phyloP scores from a whole-genome alignment of 2,329 filamentous ascomycete species.

The Diaporthe nobilis region DNA sequence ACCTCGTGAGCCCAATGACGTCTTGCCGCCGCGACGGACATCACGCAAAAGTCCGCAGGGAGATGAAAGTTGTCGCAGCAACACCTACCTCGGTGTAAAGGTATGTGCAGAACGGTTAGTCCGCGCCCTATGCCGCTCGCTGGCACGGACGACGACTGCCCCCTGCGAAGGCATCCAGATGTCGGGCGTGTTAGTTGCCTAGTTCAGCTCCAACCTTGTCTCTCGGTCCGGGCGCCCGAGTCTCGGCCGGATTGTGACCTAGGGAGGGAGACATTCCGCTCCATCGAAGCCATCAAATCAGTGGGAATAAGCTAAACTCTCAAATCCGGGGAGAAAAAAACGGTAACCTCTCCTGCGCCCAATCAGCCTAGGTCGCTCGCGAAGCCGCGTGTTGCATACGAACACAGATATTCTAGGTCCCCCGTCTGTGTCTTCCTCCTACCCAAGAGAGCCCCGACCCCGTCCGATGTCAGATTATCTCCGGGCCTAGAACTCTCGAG shows the following conservation, averaged over 20 bases:
- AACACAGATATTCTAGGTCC: slow-evolving; percentile 1
- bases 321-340: not conserved
- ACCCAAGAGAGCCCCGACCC: not conserved
- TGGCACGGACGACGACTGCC: slow-evolving; percentile 2
- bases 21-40: not conserved
- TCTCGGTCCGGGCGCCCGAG: slow-evolving; percentile 28
- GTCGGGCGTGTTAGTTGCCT: not conserved
- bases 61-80: not conserved
- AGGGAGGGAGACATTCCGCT: slow-evolving; percentile 26
- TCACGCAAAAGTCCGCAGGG: not conserved
- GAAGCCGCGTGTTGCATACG: not conserved
- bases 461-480: not conserved
- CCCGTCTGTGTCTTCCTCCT: not conserved
- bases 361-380: not conserved
- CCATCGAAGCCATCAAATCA: not conserved
- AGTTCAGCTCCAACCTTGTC: not conserved
- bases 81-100: not conserved
- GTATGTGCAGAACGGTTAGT: too few relatives aligned
- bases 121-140: too few relatives aligned
- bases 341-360: not conserved
- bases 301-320: not conserved
- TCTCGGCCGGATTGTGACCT: not conserved
- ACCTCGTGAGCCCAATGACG: not conserved
- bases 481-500: slow-evolving; percentile 14
- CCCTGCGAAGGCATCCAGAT: not conserved